These are phyloP conservation scores for Pholiota molesta DNA, from an alignment of 768 basidiomycete species.

Conservation along the genomic window DNA sequence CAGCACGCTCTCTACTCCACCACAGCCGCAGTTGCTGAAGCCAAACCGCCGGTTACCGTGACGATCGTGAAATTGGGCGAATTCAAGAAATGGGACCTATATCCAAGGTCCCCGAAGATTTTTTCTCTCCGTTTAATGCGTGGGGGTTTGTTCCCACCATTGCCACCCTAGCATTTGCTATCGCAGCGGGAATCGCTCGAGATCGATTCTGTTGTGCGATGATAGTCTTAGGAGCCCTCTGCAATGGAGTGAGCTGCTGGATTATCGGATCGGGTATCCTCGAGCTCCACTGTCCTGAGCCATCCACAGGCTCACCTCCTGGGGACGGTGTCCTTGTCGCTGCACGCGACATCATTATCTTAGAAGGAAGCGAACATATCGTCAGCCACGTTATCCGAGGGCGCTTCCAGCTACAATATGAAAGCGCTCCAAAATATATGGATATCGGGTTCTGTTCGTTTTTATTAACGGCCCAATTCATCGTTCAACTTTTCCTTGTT, in stretches of 20 bases:
- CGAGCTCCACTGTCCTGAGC: conserved; percentile 10
- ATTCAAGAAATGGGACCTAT: conserved; percentile 8
- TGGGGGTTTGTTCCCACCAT: conserved; percentile 13
- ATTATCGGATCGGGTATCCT: conserved; percentile 20
- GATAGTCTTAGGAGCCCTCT: conserved; percentile 18
- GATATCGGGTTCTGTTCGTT: conserved; percentile 19
- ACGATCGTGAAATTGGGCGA: conserved; percentile 18
- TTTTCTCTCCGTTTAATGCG: conserved; percentile 14
- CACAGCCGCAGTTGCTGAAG: neutral
- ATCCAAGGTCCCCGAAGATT: conserved; percentile 10
- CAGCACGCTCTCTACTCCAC: neutral
- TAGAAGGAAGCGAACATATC: conserved; percentile 18
- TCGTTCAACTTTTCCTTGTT: conserved; percentile 22
- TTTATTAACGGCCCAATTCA: conserved; percentile 17
- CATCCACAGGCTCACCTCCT: conserved; percentile 19
- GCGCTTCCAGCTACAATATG: conserved; percentile 15
- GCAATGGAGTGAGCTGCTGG: conserved; percentile 20
- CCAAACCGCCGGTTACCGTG: conserved; percentile 1
- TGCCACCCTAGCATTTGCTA: conserved; percentile 14
- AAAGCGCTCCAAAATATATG: conserved; percentile 15
- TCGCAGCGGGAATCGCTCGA: conserved; percentile 10
- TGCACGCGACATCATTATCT: conserved; percentile 12
- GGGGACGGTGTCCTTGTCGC: conserved; percentile 20
- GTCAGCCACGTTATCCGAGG: conserved; percentile 18
- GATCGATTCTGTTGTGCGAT: conserved; percentile 22